Evolutionary conservation across 768 basidiomycete species (phyloP), one percentile per base, ranked within the genome.

Genomic region (Rhodosporidiobolus sp.): DNA sequence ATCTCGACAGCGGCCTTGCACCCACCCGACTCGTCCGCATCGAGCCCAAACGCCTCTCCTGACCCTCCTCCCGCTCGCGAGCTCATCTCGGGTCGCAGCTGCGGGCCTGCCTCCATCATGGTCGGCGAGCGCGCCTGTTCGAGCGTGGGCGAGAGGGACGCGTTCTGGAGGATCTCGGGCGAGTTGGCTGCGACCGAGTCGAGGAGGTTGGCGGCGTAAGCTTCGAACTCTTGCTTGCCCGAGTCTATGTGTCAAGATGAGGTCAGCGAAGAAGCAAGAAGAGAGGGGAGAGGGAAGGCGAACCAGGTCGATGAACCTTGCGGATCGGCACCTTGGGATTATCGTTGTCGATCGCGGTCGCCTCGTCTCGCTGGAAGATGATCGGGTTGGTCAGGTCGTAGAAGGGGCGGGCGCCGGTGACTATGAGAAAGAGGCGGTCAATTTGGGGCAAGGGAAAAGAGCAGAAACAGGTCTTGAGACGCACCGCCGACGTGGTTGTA

Each of bases 351-450:
- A 65, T 55, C 0, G 80, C 76, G 0, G 58, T 75, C 4, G 82
- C 82, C 49, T 82, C 79, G 45, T 83, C 82, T 19, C 74, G 78
- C 28, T 79, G 79, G 64, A 82, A 81, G 49, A 83, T 81, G 63
- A 91, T 84, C 0, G 94, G 94, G 86, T 90, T 90, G 5, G 94
- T 83, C 3, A 97, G 81, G 80, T 97, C 91, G 78, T 95, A 96
- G 1, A 88, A 87, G 49, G 84, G 82, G 3, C 86, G 83, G 2
- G 85, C 83, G 34, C 85, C 83, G 19, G 86, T 86, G 1, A 85
- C 85, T 85, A 17, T 9, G 10, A 8, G 38, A 30, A 54, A 30
- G 68, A 62, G 35, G 26, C 46, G 24, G 49, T 53, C 20, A 59
- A 9, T 11, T 2, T 17, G 24, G 19, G 12, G 28, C 17, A 35